Evolutionary conservation across 345 rosid species (phyloP).

Genomic region (Lepidium didymum): DNA sequence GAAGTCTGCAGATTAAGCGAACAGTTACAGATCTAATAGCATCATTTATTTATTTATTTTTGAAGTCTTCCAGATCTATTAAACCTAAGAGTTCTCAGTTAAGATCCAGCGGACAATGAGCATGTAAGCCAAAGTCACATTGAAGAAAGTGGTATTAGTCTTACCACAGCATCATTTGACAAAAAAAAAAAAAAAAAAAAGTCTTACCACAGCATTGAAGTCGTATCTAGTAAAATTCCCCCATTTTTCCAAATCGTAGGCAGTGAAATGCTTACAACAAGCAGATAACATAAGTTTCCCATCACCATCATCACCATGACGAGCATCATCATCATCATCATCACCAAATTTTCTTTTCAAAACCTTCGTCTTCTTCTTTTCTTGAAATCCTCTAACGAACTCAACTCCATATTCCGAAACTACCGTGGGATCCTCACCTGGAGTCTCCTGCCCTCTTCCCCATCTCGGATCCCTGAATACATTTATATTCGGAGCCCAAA

Average conservation of each 20-base stretch:
- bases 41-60: not conserved
- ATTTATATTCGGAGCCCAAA: conserved; percentile 89
- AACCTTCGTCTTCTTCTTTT: conserved; percentile 25
- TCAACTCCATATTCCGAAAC: conserved; percentile 64
- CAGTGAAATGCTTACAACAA: conserved; percentile 90
- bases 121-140: not conserved
- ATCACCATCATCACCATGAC: conserved; percentile 36
- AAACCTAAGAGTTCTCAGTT: not conserved
- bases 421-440: conserved; percentile 88
- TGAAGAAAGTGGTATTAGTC: not conserved
- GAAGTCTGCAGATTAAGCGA: not conserved
- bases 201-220: conserved; percentile 79
- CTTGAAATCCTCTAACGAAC: conserved; percentile 75
- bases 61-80: not conserved
- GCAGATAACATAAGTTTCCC: conserved; percentile 74
- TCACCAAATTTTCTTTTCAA: conserved; percentile 7
- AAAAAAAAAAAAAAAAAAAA: too few species aligned
- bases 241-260: conserved; percentile 92
- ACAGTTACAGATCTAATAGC: not conserved
- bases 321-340: conserved; percentile 1
- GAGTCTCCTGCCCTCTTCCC: conserved; percentile 98
- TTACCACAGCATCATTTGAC: too few species aligned
- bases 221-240: conserved; percentile 60
- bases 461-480: conserved; percentile 91
- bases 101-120: not conserved